These are phyloP conservation scores for Onygenales sp. DNA, from an alignment of 2,329 filamentous ascomycete genomes.

Conservation along the genomic window DNA sequence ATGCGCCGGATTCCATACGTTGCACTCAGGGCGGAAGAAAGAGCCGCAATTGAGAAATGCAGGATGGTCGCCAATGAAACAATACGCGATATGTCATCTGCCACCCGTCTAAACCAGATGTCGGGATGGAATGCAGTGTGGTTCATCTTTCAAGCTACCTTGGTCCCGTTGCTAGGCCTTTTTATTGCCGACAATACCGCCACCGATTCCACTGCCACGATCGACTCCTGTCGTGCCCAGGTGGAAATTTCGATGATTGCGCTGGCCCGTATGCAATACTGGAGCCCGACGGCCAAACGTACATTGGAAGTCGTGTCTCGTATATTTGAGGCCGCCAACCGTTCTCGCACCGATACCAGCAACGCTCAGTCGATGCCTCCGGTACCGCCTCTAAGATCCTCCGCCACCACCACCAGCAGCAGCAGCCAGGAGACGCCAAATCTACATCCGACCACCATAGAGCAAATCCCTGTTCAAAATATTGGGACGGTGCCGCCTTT, in stretches of 20 bases:
- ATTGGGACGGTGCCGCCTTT: constrained; percentile 18
- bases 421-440: too few species aligned
- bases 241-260: constrained; percentile 39
- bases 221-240: constrained; percentile 42
- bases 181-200: constrained; percentile 40
- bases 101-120: constrained; percentile 65
- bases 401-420: background rate
- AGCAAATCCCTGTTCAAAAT: constrained; percentile 10
- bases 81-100: constrained; percentile 61
- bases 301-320: constrained; percentile 55
- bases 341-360: constrained; percentile 12
- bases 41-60: constrained; percentile 58
- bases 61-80: constrained; percentile 59
- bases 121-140: constrained; percentile 73
- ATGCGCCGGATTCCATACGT: constrained; percentile 43
- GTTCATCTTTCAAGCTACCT: constrained; percentile 71
- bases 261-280: constrained; percentile 48
- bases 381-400: background rate
- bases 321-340: constrained; percentile 50
- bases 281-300: constrained; percentile 54
- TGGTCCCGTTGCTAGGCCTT: constrained; percentile 67
- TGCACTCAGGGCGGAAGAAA: constrained; percentile 50
- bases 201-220: constrained; percentile 53
- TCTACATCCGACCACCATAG: background rate
- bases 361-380: background rate